Evolutionary conservation across 495 filamentous ascomycete genomes (phyloP).

Genomic region (Cryomyces minteri): DNA sequence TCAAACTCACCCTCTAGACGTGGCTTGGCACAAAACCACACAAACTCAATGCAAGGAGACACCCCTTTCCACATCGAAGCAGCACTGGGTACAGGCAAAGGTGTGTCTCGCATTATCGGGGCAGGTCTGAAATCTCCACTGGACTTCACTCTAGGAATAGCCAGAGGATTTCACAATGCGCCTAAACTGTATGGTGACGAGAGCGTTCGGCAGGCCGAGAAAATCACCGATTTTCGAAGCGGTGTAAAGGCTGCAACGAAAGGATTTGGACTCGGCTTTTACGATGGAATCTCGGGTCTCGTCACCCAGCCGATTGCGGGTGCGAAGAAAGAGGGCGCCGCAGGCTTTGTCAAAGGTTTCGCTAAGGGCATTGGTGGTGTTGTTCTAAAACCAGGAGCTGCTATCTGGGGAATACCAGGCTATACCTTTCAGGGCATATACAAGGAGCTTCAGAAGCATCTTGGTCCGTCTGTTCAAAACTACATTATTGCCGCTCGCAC

Average conservation of each 20-base stretch:
- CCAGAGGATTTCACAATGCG: slow-evolving; percentile 74
- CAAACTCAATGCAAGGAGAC: slow-evolving; percentile 8
- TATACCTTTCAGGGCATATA: slow-evolving; percentile 63
- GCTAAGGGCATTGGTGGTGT: slow-evolving; percentile 59
- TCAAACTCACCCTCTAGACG: slow-evolving; percentile 1
- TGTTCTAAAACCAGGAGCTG: slow-evolving; percentile 50
- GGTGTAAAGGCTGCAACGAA: slow-evolving; percentile 33
- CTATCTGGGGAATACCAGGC: slow-evolving; percentile 34
- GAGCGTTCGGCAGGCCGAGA: slow-evolving; percentile 40
- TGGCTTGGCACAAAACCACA: not conserved
- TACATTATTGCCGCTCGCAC: slow-evolving; percentile 59
- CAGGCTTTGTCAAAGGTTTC: slow-evolving; percentile 55
- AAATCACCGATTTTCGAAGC: slow-evolving; percentile 49
- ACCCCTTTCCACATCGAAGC: slow-evolving; percentile 28
- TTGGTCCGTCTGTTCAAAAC: slow-evolving; percentile 42
- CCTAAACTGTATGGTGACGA: slow-evolving; percentile 64
- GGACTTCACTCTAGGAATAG: slow-evolving; percentile 59
- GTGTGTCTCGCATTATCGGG: slow-evolving; percentile 46
- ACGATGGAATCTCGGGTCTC: slow-evolving; percentile 53
- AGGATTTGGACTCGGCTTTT: slow-evolving; percentile 6
- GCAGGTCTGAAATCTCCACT: slow-evolving; percentile 59
- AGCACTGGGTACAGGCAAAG: slow-evolving; percentile 40
- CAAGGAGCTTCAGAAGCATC: slow-evolving; percentile 45
- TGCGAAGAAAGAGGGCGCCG: slow-evolving; percentile 45
- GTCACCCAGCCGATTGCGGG: slow-evolving; percentile 51